Conservation (phyloP, 2,329 filamentous ascomycete species). For the Camillea tinctor region DNA sequence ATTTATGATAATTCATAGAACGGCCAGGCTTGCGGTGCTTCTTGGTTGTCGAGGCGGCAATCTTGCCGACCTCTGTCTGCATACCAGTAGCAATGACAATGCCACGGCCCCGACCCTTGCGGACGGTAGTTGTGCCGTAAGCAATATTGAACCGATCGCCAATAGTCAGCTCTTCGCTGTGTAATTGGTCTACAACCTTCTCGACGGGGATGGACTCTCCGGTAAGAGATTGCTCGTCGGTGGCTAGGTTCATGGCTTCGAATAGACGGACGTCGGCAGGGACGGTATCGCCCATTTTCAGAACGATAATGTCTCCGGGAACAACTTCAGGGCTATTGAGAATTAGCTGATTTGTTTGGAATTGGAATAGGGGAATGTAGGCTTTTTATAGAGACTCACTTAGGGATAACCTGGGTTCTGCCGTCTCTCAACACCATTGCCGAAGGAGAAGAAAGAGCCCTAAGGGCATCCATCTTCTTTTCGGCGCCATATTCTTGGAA, state of each 20-base stretch:
- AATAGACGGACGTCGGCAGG: conserved; percentile 70
- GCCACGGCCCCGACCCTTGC: conserved; percentile 69
- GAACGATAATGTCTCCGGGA: conserved; percentile 67
- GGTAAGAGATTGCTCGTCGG: conserved; percentile 75
- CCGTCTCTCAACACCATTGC: conserved; percentile 62
- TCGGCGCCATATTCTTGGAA: conserved; percentile 64
- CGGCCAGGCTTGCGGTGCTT: conserved; percentile 55
- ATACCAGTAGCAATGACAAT: conserved; percentile 73
- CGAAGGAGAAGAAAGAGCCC: conserved; percentile 61
- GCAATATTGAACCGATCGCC: conserved; percentile 74
- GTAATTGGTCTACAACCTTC: conserved; percentile 57
- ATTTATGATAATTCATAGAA: conserved; percentile 53
- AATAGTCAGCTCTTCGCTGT: conserved; percentile 59
- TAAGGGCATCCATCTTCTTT: conserved; percentile 64
- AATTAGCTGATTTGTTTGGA: conserved; percentile 15
- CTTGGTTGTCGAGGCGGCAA: conserved; percentile 56
- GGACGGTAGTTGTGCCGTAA: conserved; percentile 71
- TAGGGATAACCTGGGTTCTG: conserved; percentile 55
- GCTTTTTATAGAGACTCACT: conserved; percentile 42
- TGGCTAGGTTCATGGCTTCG: conserved; percentile 75
- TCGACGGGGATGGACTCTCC: conserved; percentile 73
- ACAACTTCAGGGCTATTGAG: conserved; percentile 58
- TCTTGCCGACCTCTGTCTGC: conserved; percentile 68
- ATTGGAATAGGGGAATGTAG: background rate
- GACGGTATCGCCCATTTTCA: conserved; percentile 72